Evolutionary conservation across 139 green algal genomes (phyloP), one percentile per base, ranked within the genome.

Genomic region (Micractinium sp.): DNA sequence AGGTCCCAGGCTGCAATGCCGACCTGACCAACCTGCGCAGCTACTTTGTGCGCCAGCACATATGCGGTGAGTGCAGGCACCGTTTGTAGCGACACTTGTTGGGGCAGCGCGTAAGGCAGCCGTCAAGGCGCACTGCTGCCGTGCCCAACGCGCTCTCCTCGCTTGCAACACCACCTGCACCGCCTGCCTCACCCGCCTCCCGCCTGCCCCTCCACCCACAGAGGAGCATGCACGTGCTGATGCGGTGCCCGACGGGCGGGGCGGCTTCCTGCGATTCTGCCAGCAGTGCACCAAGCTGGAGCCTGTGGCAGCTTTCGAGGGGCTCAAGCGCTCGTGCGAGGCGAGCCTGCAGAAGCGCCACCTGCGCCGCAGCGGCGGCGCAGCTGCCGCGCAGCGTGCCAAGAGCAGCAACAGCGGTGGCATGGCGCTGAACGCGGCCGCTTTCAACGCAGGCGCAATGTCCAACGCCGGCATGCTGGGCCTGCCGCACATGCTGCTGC

Each of bases 201-300:
- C 60, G 15, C 22, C n/a, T 4, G 19, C 31, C n/a, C n/a, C n/a
- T 7, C 41, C 79, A 15, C 23, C 47, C 53, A 15, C 81, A 86
- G 83, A 87, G 83, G 67, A 87, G 83, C 83, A 87, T 22, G 83
- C 83, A 1, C 63, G 67, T 13, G 83, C 83, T 1, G 83, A 87
- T 27, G 29, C 83, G 2, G 73, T 87, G 33, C 83, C 83, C 15
- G 38, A 80, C 29, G 36, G 67, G 13, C 38, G 67, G 12, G 83
- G 83, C 14, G 83, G 83, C 38, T 41, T 67, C 13, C 25, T 79
- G 67, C 63, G 83, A 3, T 87, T 87, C 39, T 87, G 83, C 83
- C 83, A 87, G 83, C 83, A 87, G 83, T 87, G 83, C 67, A 87
- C 83, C 39, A 79, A 79, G 67, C 83, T 87, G 83, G 83, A 87